A percentile compares a stretch with the other conserved stretches of the same genome.
Evolutionary conservation across 768 basidiomycete species (phyloP).

Genomic region (Russula lepida): DNA sequence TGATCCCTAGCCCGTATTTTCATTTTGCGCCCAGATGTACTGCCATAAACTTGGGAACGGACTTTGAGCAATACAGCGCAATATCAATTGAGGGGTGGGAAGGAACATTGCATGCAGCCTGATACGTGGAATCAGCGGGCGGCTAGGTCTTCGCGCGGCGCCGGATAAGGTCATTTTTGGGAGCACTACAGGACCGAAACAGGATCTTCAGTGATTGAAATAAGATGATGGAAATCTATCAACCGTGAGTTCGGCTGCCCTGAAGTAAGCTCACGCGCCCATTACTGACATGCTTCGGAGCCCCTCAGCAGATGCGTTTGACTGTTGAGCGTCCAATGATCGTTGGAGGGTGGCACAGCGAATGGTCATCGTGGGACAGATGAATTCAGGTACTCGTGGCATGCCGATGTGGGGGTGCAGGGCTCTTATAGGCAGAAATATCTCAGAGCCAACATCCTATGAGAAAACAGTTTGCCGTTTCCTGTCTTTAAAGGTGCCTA

Average conservation of each 20-base stretch:
- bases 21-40: not conserved
- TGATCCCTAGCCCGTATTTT: not conserved
- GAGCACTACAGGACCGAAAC: not conserved
- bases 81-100: not conserved
- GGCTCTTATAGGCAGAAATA: not conserved
- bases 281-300: not conserved
- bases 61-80: not conserved
- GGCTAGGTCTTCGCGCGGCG: not conserved
- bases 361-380: not conserved
- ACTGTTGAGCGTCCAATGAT: not conserved
- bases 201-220: not conserved
- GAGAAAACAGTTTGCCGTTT: not conserved
- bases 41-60: not conserved
- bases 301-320: not conserved
- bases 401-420: not conserved
- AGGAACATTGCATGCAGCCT: not conserved
- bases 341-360: not conserved
- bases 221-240: not conserved
- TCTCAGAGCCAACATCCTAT: not conserved
- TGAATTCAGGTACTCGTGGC: not conserved
- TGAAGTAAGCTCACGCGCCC: not conserved
- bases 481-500: not conserved
- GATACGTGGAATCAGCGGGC: not conserved
- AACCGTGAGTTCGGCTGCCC: not conserved
- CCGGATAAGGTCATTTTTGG: not conserved